Evolutionary conservation across 352 stramenopile species (phyloP), one percentile per base, ranked within the genome.

Genomic region (Elongisporangium undulatum): DNA sequence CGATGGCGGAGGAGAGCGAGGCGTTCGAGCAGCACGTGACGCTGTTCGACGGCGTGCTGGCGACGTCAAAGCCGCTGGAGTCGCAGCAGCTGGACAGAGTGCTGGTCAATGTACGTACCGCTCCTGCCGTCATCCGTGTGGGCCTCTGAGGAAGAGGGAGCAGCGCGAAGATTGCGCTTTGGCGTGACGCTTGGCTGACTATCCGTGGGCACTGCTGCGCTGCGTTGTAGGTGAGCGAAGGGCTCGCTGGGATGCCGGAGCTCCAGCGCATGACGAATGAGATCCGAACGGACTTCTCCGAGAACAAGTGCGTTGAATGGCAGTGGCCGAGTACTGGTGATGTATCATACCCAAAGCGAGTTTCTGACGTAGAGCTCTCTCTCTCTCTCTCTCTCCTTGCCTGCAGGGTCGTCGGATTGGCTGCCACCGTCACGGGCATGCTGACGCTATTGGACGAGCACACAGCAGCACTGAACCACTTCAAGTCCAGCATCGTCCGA

Each of bases 11-110:
- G 26, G 61, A 53, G 22, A 69, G 66, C 17, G 77, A 72, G 49
- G 66, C 55, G 38, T 91, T 91, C 53, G 75, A 84, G 59, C 61
- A 69, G 55, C 74, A 89, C 66, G 82, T 91, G 62, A 74, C 78
- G 68, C 52, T 89, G 53, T 79, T 87, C 57, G 79, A 89, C 41
- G 72, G 72, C 53, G 72, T 91, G 52, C 60, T 91, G 56, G 79
- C 75, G 51, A 89, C 82, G 29, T 85, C 79, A 6, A 75, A 77
- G 55, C 75, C 77, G 48, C 67, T 91, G 49, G 66, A 82, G 23
- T 69, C 67, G 1, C 60, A 66, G 1, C 59, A 74, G 34, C 63
- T 91, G 20, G 75, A 84, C 55, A 66, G 62, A 21, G 63, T 89
- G 45, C 73, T 91, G 21, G 55, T 75, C 22, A 66, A 82, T 59